Evolutionary conservation across 2,329 filamentous ascomycete genomes (phyloP).

Genomic region (Leptographium radiaticola): DNA sequence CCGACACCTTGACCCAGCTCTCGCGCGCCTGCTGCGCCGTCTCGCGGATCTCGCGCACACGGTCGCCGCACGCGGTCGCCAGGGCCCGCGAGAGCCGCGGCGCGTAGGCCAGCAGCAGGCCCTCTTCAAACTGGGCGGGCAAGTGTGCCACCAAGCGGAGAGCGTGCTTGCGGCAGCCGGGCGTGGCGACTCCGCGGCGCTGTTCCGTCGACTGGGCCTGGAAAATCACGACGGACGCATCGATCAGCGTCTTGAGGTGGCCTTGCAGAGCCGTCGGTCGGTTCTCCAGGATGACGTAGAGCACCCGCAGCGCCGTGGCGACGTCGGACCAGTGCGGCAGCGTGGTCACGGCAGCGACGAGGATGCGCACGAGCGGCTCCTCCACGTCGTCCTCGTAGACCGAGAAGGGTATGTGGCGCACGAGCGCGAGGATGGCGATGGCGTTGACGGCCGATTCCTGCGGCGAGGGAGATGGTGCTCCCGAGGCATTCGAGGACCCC

Average conservation of each 20-base stretch:
- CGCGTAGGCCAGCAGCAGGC: slow-evolving; percentile 29
- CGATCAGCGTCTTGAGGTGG: slow-evolving; percentile 36
- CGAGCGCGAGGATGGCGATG: slow-evolving; percentile 33
- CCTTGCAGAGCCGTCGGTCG: slow-evolving; percentile 31
- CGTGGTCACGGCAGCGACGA: slow-evolving; percentile 32
- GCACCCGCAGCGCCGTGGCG: slow-evolving; percentile 32
- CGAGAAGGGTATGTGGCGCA: slow-evolving; percentile 34
- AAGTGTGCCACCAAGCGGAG: slow-evolving; percentile 34
- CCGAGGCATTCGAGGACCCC: slow-evolving; percentile 4
- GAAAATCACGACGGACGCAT: slow-evolving; percentile 27
- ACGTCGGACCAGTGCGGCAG: slow-evolving; percentile 29
- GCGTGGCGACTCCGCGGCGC: not conserved
- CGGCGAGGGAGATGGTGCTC: slow-evolving; percentile 1
- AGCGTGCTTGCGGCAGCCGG: slow-evolving; percentile 30
- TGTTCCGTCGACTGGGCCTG: slow-evolving; percentile 6
- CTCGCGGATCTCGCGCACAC: slow-evolving; percentile 37
- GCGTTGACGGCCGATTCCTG: slow-evolving; percentile 26
- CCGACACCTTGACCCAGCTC: slow-evolving; percentile 29
- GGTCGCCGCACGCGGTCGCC: slow-evolving; percentile 38
- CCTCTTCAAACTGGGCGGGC: slow-evolving; percentile 33
- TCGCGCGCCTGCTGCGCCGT: slow-evolving; percentile 34
- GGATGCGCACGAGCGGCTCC: slow-evolving; percentile 31
- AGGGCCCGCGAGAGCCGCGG: slow-evolving; percentile 32
- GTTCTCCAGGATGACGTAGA: slow-evolving; percentile 33
- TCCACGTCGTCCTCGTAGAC: slow-evolving; percentile 38